phyloP scores from a whole-genome alignment of 1,284 basidiomycete species.

The Cutaneotrichosporon sp. region DNA sequence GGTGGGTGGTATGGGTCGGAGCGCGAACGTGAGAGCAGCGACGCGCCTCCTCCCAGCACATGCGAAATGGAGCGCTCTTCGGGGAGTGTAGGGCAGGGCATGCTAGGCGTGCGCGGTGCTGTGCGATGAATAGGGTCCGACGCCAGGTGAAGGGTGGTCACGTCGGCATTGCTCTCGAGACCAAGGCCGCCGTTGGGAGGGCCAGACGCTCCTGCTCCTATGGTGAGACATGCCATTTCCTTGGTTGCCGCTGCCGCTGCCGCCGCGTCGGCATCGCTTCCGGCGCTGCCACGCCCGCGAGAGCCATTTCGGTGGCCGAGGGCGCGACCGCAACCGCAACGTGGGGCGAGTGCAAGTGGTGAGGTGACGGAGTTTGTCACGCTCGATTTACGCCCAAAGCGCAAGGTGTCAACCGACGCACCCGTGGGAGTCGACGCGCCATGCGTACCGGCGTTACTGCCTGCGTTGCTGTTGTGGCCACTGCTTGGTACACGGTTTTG shows the following conservation, averaged over 20 bases:
- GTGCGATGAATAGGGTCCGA: conserved; percentile 23
- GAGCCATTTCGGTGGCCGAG: conserved; percentile 26
- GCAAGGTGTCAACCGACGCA: conserved; percentile 40
- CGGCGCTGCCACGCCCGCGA: too few species aligned
- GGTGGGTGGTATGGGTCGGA: conserved; percentile 35
- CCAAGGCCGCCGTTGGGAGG: background rate
- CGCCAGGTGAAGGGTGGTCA: conserved; percentile 18
- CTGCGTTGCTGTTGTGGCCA: conserved; percentile 3
- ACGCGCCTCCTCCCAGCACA: conserved; percentile 20
- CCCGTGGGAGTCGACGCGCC: conserved; percentile 22
- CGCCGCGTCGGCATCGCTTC: too few species aligned
- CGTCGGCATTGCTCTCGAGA: conserved; percentile 15
- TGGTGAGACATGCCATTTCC: conserved; percentile 28
- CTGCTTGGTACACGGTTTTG: conserved; percentile 10
- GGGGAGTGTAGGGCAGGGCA: conserved; percentile 13
- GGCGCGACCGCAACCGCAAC: conserved; percentile 41
- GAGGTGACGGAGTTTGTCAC: conserved; percentile 41
- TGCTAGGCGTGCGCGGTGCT: conserved; percentile 11
- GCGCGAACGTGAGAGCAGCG: conserved; percentile 37
- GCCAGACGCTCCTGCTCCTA: conserved; percentile 4
- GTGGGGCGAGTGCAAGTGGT: conserved; percentile 38
- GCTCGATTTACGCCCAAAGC: conserved; percentile 41
- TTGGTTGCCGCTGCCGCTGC: background rate
- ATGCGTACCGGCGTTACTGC: background rate
- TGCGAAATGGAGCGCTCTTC: conserved; percentile 14